Conservation (phyloP, 2,329 filamentous ascomycete species). For the Colletotrichum falcatum region DNA sequence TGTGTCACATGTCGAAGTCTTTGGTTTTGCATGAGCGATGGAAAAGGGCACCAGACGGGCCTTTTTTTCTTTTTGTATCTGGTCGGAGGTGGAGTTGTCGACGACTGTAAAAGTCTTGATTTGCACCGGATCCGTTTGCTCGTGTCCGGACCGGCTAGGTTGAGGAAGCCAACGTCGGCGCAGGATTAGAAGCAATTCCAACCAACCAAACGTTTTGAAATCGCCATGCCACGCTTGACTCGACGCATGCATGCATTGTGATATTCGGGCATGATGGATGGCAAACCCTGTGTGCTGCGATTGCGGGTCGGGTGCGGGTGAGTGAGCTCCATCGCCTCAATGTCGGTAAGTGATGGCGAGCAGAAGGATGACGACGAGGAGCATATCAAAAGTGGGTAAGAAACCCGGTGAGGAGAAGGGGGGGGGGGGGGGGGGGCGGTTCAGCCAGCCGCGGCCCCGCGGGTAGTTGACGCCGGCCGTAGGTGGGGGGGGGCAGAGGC, state of each 20-base stretch:
- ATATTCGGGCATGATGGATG: background rate
- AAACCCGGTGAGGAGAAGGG: too few species aligned
- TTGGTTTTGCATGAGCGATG: conserved; percentile 42
- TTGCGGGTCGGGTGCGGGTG: too few species aligned
- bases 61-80: conserved; percentile 28
- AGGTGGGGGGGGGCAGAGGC: background rate
- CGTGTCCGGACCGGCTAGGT: conserved; percentile 30
- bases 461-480: background rate
- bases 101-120: conserved; percentile 29
- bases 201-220: conserved; percentile 15
- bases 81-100: conserved; percentile 38
- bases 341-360: conserved; percentile 33
- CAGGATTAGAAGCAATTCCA: conserved; percentile 33
- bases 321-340: conserved; percentile 1
- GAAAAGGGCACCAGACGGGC: conserved; percentile 31
- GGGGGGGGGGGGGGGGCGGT: background rate
- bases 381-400: background rate
- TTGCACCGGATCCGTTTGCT: background rate
- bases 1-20: conserved; percentile 34
- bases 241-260: background rate
- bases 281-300: background rate
- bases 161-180: conserved; percentile 26
- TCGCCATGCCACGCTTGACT: background rate
- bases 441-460: background rate
- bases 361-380: background rate